Conservation (phyloP, 345 rosid species). For the Lagerstroemia speciosa region DNA sequence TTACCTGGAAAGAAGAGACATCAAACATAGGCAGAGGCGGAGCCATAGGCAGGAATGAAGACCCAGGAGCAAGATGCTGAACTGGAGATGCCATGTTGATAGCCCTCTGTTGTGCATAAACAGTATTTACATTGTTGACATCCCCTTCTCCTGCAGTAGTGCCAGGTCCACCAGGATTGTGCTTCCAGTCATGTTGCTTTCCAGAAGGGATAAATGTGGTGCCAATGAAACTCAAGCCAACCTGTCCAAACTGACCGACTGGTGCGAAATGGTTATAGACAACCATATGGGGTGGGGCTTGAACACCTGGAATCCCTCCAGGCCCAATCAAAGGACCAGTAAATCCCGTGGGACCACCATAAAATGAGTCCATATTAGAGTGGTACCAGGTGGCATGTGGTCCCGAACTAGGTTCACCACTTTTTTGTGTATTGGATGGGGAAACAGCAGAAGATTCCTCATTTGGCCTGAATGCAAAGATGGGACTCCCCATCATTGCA, state of each 20-base stretch:
- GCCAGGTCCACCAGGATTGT: slow-evolving; percentile 49
- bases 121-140: slow-evolving; percentile 40
- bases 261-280: slow-evolving; percentile 98
- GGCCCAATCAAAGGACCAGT: slow-evolving; percentile 80
- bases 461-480: slow-evolving; percentile 85
- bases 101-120: slow-evolving; percentile 50
- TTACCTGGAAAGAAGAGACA: slow-evolving; percentile 90
- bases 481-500: slow-evolving; percentile 78
- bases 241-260: slow-evolving; percentile 90
- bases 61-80: slow-evolving; percentile 73
- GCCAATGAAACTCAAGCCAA: slow-evolving; percentile 95
- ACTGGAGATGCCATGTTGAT: slow-evolving; percentile 50
- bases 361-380: slow-evolving; percentile 86
- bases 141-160: slow-evolving; percentile 60
- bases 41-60: slow-evolving; percentile 61
- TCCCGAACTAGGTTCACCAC: slow-evolving; percentile 45
- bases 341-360: slow-evolving; percentile 80
- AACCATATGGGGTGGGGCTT: slow-evolving; percentile 92
- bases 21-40: slow-evolving; percentile 87
- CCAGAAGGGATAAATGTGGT: slow-evolving; percentile 82
- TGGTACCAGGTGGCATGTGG: slow-evolving; percentile 78
- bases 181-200: slow-evolving; percentile 95
- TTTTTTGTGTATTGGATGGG: slow-evolving; percentile 74
- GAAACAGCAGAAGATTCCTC: slow-evolving; percentile 58
- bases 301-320: slow-evolving; percentile 81